Conservation (phyloP, 495 filamentous ascomycete species). For the Articulospora tetracladia region DNA sequence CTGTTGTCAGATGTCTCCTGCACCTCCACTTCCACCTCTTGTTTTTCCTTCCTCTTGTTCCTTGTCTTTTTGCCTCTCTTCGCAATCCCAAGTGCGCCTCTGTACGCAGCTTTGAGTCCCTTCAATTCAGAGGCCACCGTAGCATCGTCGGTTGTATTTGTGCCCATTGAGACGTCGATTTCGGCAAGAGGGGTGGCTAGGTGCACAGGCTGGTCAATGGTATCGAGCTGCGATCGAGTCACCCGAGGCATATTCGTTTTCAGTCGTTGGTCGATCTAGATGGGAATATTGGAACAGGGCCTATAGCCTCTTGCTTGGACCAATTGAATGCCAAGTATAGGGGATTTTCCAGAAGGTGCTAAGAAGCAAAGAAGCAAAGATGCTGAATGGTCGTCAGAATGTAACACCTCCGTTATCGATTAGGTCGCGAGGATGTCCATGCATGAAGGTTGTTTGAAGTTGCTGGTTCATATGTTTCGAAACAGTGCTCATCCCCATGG, state of each 20-base stretch:
- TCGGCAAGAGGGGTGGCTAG: conserved; percentile 23
- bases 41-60: conserved; percentile 27
- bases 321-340: neutral
- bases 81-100: conserved; percentile 24
- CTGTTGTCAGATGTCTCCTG: neutral
- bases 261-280: neutral
- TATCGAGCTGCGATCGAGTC: conserved; percentile 28
- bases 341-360: neutral
- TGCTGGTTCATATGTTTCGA: conserved; percentile 4
- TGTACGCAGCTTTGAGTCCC: conserved; percentile 23
- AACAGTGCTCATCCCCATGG: conserved; percentile 6
- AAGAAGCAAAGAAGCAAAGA: conserved; percentile 5
- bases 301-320: neutral
- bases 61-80: conserved; percentile 26
- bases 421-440: conserved; percentile 27
- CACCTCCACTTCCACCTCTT: neutral
- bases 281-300: neutral
- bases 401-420: conserved; percentile 21
- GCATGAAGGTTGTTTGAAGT: conserved; percentile 12
- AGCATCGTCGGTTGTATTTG: conserved; percentile 15
- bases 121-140: conserved; percentile 20
- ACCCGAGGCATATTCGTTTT: conserved; percentile 30
- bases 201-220: conserved; percentile 5
- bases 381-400: conserved; percentile 16
- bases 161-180: conserved; percentile 25